Evolutionary conservation across 2,329 filamentous ascomycete species (phyloP), one percentile per base, ranked within the genome.

Genomic region (Aureobasidium mangrovei): DNA sequence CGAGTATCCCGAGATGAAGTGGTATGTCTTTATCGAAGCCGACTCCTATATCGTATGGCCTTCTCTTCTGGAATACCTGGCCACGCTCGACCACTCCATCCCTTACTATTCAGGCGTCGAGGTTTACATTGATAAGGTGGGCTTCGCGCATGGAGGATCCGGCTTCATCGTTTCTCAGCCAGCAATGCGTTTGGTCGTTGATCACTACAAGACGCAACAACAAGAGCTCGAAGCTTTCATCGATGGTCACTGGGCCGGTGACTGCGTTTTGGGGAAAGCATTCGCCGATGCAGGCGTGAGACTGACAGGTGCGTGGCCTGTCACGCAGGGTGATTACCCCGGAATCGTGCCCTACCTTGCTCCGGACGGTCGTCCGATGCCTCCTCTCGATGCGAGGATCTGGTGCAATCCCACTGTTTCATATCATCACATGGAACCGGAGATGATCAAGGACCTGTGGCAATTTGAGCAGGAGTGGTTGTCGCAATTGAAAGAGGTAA

Each of bases 11-110:
- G 65, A 77, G 24, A 75, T 75, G 44, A 77, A 75, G 54, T 83
- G 80, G 80, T 82, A 75, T 57, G 67, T 80, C 47, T 82, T 82
- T 62, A 74, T 80, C 42, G 79, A 81, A 59, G 74, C 77, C 0
- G 79, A 82, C 60, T 81, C 78, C 0, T 81, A 77, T 57, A 65
- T 81, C 41, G 67, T 77, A 7, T 77, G 78, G 70, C 66, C 72
- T 32, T 77, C 75, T 18, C 49, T 71, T 4, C 58, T 74, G 28
- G 67, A 69, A 29, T 73, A 72, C 64, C 56, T 70, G 3, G 58
- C 60, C 39, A 59, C 67, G 8, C 62, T 73, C 7, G 69, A 74
- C 53, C 66, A 66, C 36, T 63, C 65, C 9, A 70, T 70, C 32
- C 64, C 68, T 2, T 67, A 71, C 57, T 74, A 74, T 56, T 64